Evolutionary conservation across 2,329 filamentous ascomycete genomes (phyloP).

Genomic region (Cercospora sesami): DNA sequence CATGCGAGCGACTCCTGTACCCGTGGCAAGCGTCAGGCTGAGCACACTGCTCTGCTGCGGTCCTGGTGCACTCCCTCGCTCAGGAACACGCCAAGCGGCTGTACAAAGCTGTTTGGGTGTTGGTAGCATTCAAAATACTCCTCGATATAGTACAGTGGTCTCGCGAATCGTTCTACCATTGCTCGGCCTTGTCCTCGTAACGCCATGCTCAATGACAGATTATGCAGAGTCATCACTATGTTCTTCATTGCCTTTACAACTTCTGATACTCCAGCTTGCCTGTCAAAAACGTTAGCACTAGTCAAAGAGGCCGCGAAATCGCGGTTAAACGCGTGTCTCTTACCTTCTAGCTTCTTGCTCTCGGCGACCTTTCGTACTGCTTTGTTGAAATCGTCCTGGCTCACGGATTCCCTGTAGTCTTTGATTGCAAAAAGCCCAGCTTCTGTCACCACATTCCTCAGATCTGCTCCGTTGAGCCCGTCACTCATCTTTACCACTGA

Average conservation of each 20-base stretch:
- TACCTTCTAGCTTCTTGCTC: constrained; percentile 97
- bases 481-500: constrained; percentile 99
- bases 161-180: background rate
- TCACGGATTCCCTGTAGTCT: constrained; percentile 92
- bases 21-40: background rate
- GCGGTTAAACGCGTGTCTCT: constrained; percentile 53
- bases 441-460: constrained; percentile 97
- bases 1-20: background rate
- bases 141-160: constrained; percentile 12
- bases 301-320: background rate
- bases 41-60: background rate
- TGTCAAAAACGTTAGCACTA: constrained; percentile 8
- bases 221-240: constrained; percentile 14
- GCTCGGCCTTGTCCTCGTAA: constrained; percentile 14
- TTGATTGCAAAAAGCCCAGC: constrained; percentile 98
- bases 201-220: constrained; percentile 21
- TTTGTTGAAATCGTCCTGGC: constrained; percentile 99
- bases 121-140: constrained; percentile 1
- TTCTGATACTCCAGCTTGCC: constrained; percentile 26
- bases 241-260: constrained; percentile 17
- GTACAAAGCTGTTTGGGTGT: background rate
- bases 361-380: constrained; percentile 96
- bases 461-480: constrained; percentile 92
- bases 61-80: background rate
- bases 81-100: background rate